Conservation (phyloP, 164 flowering plant genomes). For the Brasenia schreberi region DNA sequence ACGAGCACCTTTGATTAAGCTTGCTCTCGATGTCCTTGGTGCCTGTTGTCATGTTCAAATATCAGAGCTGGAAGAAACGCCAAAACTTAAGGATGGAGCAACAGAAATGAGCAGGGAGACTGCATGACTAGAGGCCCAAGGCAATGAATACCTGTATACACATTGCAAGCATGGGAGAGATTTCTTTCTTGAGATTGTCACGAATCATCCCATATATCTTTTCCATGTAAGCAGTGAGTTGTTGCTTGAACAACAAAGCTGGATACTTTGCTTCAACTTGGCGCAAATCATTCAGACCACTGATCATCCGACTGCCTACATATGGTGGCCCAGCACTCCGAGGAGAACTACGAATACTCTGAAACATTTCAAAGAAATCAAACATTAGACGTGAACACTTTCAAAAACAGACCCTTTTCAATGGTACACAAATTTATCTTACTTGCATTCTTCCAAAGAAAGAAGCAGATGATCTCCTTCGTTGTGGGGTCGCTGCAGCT, state of each 20-base stretch:
- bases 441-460: conserved; percentile 98
- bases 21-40: conserved; percentile 83
- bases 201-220: conserved; percentile 97
- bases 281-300: conserved; percentile 65
- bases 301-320: conserved; percentile 61
- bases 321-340: conserved; percentile 80
- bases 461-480: conserved; percentile 80
- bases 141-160: conserved; percentile 72
- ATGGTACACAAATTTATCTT: conserved; percentile 1
- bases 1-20: conserved; percentile 78
- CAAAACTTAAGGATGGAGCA: not conserved
- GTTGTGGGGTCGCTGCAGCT: conserved; percentile 83
- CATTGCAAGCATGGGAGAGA: conserved; percentile 83
- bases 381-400: not conserved
- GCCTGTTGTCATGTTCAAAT: conserved; percentile 34
- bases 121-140: not conserved
- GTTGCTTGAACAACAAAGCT: conserved; percentile 94
- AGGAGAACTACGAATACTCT: conserved; percentile 87
- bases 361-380: not conserved
- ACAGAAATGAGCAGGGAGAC: not conserved
- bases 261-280: conserved; percentile 99
- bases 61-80: not conserved
- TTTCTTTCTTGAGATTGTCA: conserved; percentile 95
- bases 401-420: not conserved
- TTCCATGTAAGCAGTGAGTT: conserved; percentile 96